A percentile compares a stretch with the other conserved stretches of the same genome.
phyloP scores from a whole-genome alignment of 345 rosid species.

The Linum trigynum region DNA sequence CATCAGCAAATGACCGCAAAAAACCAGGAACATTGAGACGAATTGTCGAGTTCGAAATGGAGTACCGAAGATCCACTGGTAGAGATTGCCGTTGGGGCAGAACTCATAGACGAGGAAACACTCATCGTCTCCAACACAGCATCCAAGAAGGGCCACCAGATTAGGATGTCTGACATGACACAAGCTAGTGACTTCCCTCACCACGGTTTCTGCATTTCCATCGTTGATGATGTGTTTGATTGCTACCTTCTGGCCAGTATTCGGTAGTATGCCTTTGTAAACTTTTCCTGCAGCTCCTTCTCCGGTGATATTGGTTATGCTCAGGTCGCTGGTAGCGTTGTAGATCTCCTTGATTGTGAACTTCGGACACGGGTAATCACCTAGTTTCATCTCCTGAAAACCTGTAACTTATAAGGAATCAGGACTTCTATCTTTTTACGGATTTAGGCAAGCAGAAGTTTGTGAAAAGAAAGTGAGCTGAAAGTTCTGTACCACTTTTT shows the following conservation, averaged over 20 bases:
- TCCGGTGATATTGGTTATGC: conserved; percentile 33
- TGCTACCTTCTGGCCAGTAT: conserved; percentile 25
- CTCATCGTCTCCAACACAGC: conserved; percentile 29
- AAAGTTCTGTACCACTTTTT: conserved; percentile 14
- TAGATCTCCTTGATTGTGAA: conserved; percentile 25
- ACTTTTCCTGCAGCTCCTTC: conserved; percentile 56
- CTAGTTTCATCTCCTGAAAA: conserved; percentile 18
- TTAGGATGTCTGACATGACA: conserved; percentile 31
- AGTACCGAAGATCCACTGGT: conserved; percentile 40
- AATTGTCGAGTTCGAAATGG: not conserved
- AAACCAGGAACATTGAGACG: not conserved
- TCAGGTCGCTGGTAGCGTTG: conserved; percentile 31
- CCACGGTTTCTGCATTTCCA: conserved; percentile 34
- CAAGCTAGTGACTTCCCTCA: conserved; percentile 37
- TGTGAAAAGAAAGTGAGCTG: not conserved
- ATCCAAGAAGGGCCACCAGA: conserved; percentile 37
- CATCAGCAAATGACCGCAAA: not conserved
- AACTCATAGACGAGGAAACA: conserved; percentile 42
- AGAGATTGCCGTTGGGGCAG: conserved; percentile 43
- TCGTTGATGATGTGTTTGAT: conserved; percentile 39
- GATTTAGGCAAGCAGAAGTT: conserved; percentile 11
- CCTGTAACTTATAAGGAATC: conserved; percentile 19
- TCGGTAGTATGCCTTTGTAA: conserved; percentile 33
- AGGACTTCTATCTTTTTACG: not conserved
- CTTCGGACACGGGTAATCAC: conserved; percentile 24